phyloP scores from a whole-genome alignment of 352 stramenopile species.

The Phytophthora chlamydospora region DNA sequence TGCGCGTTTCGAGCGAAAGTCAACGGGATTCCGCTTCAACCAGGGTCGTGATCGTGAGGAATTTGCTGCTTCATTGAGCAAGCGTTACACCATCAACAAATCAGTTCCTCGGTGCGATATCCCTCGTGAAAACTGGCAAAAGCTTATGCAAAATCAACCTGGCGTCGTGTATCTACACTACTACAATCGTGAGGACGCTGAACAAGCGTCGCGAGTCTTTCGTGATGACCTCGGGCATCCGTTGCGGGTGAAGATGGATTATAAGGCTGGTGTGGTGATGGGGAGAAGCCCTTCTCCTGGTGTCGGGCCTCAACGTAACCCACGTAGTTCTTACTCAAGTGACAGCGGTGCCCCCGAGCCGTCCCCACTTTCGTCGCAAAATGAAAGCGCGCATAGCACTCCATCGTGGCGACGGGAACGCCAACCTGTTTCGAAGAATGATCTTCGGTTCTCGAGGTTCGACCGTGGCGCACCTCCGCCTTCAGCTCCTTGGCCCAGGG shows the following conservation, averaged over 20 bases:
- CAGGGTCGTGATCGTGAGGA: constrained; percentile 60
- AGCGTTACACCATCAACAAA: constrained; percentile 57
- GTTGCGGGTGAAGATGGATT: constrained; percentile 42
- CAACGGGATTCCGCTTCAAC: constrained; percentile 67
- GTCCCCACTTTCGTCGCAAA: constrained; percentile 28
- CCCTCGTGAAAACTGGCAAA: constrained; percentile 44
- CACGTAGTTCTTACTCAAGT: constrained; percentile 43
- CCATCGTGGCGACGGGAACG: constrained; percentile 28
- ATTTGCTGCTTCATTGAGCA: constrained; percentile 47
- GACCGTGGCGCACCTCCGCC: constrained; percentile 10
- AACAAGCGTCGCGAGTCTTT: constrained; percentile 45
- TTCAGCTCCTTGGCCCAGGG: constrained; percentile 1
- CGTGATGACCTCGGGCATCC: constrained; percentile 47
- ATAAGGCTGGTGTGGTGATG: constrained; percentile 48
- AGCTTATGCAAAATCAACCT: constrained; percentile 32
- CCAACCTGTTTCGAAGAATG: constrained; percentile 3
- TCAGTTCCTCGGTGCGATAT: constrained; percentile 42
- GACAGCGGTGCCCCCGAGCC: constrained; percentile 30
- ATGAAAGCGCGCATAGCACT: constrained; percentile 20
- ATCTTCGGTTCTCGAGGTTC: constrained; percentile 12
- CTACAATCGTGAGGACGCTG: constrained; percentile 55
- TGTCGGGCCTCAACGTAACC: background rate
- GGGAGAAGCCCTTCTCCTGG: constrained; percentile 28
- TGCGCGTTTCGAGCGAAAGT: constrained; percentile 60
- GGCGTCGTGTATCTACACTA: constrained; percentile 56